A percentile compares a stretch with the other conserved stretches of the same genome.
Conservation (phyloP, 768 basidiomycete genomes). For the Russula sp. region DNA sequence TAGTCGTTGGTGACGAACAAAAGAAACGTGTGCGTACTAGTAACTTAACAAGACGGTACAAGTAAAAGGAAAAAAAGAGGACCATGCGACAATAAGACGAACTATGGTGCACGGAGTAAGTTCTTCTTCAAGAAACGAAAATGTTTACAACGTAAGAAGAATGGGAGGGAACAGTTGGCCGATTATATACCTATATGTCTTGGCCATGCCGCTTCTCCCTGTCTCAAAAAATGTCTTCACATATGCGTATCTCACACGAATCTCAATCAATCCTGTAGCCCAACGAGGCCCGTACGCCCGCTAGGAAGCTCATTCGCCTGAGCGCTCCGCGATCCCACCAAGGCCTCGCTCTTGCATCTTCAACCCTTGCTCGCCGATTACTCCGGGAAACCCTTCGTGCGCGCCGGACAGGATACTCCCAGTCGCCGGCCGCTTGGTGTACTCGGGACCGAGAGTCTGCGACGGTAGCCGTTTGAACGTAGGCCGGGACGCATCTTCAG, state of each 20-base stretch:
- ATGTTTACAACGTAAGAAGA: not conserved
- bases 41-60: constrained; percentile 14
- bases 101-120: not conserved
- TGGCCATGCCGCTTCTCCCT: not conserved
- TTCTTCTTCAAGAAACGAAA: constrained; percentile 14
- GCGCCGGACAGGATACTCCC: not conserved
- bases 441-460: constrained; percentile 63
- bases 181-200: not conserved
- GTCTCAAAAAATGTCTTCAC: not conserved
- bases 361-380: not conserved
- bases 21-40: not conserved
- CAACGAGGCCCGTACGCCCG: constrained; percentile 14
- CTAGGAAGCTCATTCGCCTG: constrained; percentile 31
- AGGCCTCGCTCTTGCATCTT: constrained; percentile 7
- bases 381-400: constrained; percentile 16
- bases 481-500: constrained; percentile 45
- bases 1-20: not conserved
- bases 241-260: not conserved
- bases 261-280: constrained; percentile 9
- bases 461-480: constrained; percentile 72
- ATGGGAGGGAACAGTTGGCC: not conserved
- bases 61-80: not conserved
- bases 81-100: not conserved
- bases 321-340: constrained; percentile 17
- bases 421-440: constrained; percentile 46